Base-by-base conservation (phyloP, 1,284 basidiomycete genomes). In the Filobasidium uniguttulatum region DNA sequence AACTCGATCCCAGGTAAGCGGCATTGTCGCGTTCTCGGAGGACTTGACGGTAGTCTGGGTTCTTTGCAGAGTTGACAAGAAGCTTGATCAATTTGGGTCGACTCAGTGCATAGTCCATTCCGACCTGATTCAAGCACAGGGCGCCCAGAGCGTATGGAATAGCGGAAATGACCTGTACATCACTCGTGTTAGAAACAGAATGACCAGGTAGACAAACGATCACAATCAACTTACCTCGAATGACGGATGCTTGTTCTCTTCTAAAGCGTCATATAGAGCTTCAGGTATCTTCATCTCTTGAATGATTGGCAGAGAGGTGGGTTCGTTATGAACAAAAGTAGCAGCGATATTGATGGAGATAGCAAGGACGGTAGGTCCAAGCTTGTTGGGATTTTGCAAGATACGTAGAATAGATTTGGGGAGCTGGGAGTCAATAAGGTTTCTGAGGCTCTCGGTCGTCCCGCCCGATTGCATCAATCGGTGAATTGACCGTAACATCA, bases 291-390 rank as follows among this genome's bases (percentile, higher is more conserved):
- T 80, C 44, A 81, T 78, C 68, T 99, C 94, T 68, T 99, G 94
- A 33, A 99, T 82, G 46, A 91, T 84, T 1, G 79, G 73, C 50
- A 99, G 73, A 12, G 88, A 94, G 0, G 93, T 97, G 9, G 94
- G 94, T 69, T 99, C 94, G 61, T 97, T 99, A 74, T 99, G 93
- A 15, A 98, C 83, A 66, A 99, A 97, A 0, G 90, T 91, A 5
- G 93, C 82, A 82, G 96, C 90, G 64, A 96, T 86, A 69, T 93
- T 93, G 73, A 96, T 88, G 1, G 88, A 82, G 36, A 88, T 73
- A 1, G 87, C 82, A 46, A 93, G 77, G 48, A 94, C 79, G 59
- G 81, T 84, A 1, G 86, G 77, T 2, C 94, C 94, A 69, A 96
- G 97, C 20, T 85, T 73, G 26, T 74, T 74, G 25, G 85, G 77